A percentile compares a stretch with the other conserved stretches of the same genome.
Conservation (phyloP, 345 rosid genomes). For the Adansonia digitata region DNA sequence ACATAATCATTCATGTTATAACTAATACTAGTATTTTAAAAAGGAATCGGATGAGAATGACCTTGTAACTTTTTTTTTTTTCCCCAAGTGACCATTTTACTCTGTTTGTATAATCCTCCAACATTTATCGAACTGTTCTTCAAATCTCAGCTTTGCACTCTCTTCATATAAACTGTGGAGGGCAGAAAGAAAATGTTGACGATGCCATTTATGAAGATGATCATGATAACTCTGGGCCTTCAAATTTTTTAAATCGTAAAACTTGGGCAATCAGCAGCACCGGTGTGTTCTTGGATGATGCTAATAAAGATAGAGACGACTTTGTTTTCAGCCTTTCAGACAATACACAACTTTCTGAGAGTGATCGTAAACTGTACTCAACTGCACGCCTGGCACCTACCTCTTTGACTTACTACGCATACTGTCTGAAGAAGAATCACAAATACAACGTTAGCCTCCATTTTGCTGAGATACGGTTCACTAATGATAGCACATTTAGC, state of each 20-base stretch:
- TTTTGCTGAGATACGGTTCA: background rate
- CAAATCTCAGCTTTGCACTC: slow-evolving; percentile 18
- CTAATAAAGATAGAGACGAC: too few species aligned
- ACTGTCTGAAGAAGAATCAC: too few species aligned
- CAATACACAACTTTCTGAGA: background rate
- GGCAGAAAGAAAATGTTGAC: slow-evolving; percentile 15
- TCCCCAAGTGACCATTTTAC: too few species aligned
- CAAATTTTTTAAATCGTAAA: slow-evolving; percentile 23
- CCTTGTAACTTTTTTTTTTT: too few species aligned
- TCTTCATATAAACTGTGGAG: slow-evolving; percentile 46
- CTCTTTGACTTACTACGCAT: background rate
- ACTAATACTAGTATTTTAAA: too few species aligned
- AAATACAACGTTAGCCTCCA: background rate
- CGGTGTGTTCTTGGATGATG: slow-evolving; percentile 42
- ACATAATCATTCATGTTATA: too few species aligned
- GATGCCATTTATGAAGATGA: slow-evolving; percentile 31
- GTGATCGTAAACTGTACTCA: background rate
- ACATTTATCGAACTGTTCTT: background rate
- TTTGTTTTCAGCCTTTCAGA: too few species aligned
- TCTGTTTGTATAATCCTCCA: too few species aligned
- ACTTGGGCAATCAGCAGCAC: slow-evolving; percentile 55
- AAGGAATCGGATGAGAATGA: too few species aligned
- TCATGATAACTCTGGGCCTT: slow-evolving; percentile 31
- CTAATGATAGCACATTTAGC: background rate
- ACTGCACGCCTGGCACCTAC: background rate